These are phyloP conservation scores for Haemoproteus tartakovskyi DNA, from an alignment of 169 alveolate species.

Conservation along the genomic window DNA sequence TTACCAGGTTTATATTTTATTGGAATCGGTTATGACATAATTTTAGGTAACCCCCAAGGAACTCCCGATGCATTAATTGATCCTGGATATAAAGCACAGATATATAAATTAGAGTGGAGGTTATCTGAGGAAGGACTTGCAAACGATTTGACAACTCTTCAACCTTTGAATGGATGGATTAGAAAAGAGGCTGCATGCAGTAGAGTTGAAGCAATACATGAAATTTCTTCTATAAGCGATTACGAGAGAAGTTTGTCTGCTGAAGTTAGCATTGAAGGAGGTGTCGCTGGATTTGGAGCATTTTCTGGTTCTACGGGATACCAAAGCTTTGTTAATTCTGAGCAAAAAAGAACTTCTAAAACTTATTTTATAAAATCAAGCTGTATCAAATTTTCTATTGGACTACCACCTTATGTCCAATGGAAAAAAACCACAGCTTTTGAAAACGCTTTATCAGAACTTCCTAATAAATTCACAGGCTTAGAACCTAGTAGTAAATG, in stretches of 20 bases:
- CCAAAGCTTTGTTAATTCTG: conserved; percentile 69
- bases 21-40: conserved; percentile 71
- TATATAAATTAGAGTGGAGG: conserved; percentile 61
- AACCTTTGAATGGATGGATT: conserved; percentile 81
- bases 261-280: conserved; percentile 77
- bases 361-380: conserved; percentile 78
- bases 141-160: conserved; percentile 69
- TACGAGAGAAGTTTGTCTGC: conserved; percentile 75
- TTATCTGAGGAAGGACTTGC: conserved; percentile 67
- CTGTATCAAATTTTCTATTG: conserved; percentile 82
- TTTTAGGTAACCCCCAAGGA: conserved; percentile 73
- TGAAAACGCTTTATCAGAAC: conserved; percentile 68
- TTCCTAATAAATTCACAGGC: conserved; percentile 75
- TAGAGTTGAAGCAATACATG: conserved; percentile 74
- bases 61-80: conserved; percentile 70
- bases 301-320: conserved; percentile 80
- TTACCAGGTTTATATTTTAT: conserved; percentile 65
- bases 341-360: conserved; percentile 64
- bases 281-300: conserved; percentile 72
- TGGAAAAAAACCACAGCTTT: conserved; percentile 71
- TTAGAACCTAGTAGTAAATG: conserved; percentile 66
- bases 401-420: conserved; percentile 68
- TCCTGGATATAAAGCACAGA: conserved; percentile 72
- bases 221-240: neutral
- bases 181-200: conserved; percentile 82